These are phyloP conservation scores for Lyophyllum decastes DNA, from an alignment of 768 basidiomycete species.

Conservation along the genomic window DNA sequence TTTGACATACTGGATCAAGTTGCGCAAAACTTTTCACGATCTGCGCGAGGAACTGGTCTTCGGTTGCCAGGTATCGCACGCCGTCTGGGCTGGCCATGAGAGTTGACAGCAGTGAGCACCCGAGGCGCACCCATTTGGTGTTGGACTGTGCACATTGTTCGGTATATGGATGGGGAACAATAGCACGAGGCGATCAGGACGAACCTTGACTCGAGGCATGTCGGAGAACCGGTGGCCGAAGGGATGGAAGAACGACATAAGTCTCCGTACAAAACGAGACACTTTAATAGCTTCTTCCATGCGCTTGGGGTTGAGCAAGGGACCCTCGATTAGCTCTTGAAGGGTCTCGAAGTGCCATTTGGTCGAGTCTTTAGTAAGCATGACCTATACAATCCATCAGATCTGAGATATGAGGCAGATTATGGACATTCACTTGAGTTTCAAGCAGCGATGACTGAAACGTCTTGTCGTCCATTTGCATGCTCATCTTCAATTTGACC, in stretches of 20 bases:
- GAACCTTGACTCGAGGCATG: constrained; percentile 66
- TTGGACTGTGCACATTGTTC: constrained; percentile 53
- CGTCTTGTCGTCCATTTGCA: constrained; percentile 94
- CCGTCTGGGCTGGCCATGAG: constrained; percentile 85
- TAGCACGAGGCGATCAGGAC: constrained; percentile 6
- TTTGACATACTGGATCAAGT: constrained; percentile 79
- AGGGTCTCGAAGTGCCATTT: constrained; percentile 94
- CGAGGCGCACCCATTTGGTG: constrained; percentile 83
- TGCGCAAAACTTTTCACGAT: constrained; percentile 88
- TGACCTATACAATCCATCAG: constrained; percentile 53
- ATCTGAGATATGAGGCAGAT: background rate
- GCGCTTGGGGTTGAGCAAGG: constrained; percentile 85
- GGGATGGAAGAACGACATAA: constrained; percentile 95
- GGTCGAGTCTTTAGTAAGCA: constrained; percentile 82
- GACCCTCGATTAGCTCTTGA: constrained; percentile 89
- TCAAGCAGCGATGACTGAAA: constrained; percentile 87
- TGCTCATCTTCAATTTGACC: constrained; percentile 82
- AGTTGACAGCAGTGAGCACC: constrained; percentile 79
- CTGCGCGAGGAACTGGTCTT: constrained; percentile 85
- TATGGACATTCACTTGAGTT: constrained; percentile 63
- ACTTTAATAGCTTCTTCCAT: constrained; percentile 94
- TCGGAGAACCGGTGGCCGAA: constrained; percentile 87
- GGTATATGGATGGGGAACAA: background rate
- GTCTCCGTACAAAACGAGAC: constrained; percentile 82
- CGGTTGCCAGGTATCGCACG: constrained; percentile 71